Evolutionary conservation across 1,284 basidiomycete species (phyloP).

Genomic region (Trichosporon asahii): DNA sequence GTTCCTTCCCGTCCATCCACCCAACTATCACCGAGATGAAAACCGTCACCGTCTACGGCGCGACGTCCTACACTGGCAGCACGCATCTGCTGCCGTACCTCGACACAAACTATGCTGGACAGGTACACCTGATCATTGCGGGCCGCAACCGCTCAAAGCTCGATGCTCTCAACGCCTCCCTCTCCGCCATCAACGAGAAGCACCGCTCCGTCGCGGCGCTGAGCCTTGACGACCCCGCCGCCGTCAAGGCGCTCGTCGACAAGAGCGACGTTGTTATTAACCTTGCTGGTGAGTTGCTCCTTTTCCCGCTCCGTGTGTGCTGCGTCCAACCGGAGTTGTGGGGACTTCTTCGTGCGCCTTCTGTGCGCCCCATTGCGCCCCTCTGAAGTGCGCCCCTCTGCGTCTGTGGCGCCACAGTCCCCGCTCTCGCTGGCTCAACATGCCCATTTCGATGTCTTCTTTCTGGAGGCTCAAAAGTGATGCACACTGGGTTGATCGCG

Average conservation of each 20-base stretch:
- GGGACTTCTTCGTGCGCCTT: neutral
- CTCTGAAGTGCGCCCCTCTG: neutral
- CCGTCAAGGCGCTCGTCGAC: slow-evolving; percentile 32
- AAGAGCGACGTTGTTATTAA: slow-evolving; percentile 39
- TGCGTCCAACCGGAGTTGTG: neutral
- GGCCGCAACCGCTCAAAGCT: slow-evolving; percentile 42
- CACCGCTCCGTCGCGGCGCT: slow-evolving; percentile 29
- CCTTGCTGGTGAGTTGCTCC: slow-evolving; percentile 39
- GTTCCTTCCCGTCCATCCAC: neutral
- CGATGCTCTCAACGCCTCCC: slow-evolving; percentile 27
- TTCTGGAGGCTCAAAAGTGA: neutral
- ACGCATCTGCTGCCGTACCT: slow-evolving; percentile 43
- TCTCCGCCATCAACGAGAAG: neutral
- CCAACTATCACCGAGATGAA: neutral
- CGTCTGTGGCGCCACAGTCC: neutral
- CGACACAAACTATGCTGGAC: slow-evolving; percentile 27
- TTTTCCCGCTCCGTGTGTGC: neutral
- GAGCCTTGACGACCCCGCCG: slow-evolving; percentile 32
- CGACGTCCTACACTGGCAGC: slow-evolving; percentile 44
- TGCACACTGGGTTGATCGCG: neutral
- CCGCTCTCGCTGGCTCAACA: neutral
- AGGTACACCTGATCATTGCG: slow-evolving; percentile 42
- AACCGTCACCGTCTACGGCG: slow-evolving; percentile 47
- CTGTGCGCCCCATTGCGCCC: neutral
- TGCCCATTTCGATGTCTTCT: neutral